These are phyloP conservation scores for Geotrichum candidum DNA, from an alignment of 1,139 yeast species.

Conservation along the genomic window DNA sequence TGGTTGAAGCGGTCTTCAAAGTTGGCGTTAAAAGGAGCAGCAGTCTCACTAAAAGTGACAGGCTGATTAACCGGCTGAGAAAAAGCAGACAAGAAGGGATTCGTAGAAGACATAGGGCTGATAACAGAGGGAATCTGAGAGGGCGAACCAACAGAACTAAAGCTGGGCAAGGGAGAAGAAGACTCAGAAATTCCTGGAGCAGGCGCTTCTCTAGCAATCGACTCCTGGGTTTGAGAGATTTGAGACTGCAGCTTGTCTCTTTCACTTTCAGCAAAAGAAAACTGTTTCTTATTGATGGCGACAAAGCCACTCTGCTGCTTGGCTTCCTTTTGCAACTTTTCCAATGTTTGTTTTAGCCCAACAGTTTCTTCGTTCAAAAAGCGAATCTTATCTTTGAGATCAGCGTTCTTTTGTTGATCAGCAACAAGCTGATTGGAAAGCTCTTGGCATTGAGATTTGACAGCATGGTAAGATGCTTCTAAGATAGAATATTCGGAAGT, in stretches of 20 bases:
- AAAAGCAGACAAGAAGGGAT: conserved; percentile 13
- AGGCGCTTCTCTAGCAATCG: conserved; percentile 24
- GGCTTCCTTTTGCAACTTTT: conserved; percentile 46
- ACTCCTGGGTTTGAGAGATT: conserved; percentile 36
- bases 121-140: conserved; percentile 16
- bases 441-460: conserved; percentile 60
- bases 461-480: conserved; percentile 74
- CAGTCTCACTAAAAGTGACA: neutral
- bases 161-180: conserved; percentile 18
- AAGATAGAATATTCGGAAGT: conserved; percentile 71
- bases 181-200: conserved; percentile 20
- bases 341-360: conserved; percentile 53
- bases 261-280: conserved; percentile 51
- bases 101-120: conserved; percentile 10
- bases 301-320: conserved; percentile 58
- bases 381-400: conserved; percentile 63
- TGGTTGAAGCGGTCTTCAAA: conserved; percentile 30
- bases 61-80: conserved; percentile 4
- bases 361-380: conserved; percentile 59
- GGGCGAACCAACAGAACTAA: conserved; percentile 10
- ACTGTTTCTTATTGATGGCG: conserved; percentile 64
- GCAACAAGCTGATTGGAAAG: conserved; percentile 55
- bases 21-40: conserved; percentile 12
- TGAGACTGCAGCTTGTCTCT: conserved; percentile 43
- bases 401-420: conserved; percentile 59